Evolutionary conservation across 108 stramenopile species (phyloP).

Genomic region (Parmales sp.): DNA sequence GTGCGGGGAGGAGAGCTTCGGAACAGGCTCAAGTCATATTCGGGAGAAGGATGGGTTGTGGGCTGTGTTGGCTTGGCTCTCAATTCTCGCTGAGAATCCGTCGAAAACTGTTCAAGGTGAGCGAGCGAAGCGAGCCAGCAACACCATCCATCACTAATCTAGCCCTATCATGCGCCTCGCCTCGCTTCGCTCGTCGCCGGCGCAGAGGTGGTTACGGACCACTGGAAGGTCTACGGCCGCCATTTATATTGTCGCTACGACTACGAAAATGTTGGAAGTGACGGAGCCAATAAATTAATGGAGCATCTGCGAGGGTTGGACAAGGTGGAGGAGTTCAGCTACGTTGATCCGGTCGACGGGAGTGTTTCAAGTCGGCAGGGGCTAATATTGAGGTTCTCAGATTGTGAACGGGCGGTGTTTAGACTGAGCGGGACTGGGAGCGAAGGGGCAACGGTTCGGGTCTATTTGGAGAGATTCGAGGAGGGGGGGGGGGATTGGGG

Average conservation of each 20-base stretch:
- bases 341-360: slow-evolving; percentile 93
- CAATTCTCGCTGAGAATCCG: slow-evolving; percentile 83
- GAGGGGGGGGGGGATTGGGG: slow-evolving; percentile 50
- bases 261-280: slow-evolving; percentile 73
- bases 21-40: slow-evolving; percentile 95
- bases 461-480: slow-evolving; percentile 94
- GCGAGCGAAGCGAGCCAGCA: slow-evolving; percentile 63
- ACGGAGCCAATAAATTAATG: neutral
- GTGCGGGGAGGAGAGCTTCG: slow-evolving; percentile 99
- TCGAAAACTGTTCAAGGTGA: too few relatives aligned
- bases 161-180: too few relatives aligned
- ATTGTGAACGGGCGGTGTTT: slow-evolving; percentile 83
- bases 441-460: slow-evolving; percentile 93
- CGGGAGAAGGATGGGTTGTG: slow-evolving; percentile 99
- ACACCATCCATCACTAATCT: too few relatives aligned
- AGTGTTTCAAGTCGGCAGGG: slow-evolving; percentile 79
- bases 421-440: slow-evolving; percentile 91
- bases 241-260: slow-evolving; percentile 98
- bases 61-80: slow-evolving; percentile 98
- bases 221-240: slow-evolving; percentile 93
- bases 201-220: slow-evolving; percentile 73
- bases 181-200: slow-evolving; percentile 58
- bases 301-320: slow-evolving; percentile 12
- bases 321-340: slow-evolving; percentile 50
- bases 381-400: slow-evolving; percentile 76